Evolutionary conservation across 2,329 filamentous ascomycete genomes (phyloP), one percentile per base, ranked within the genome.

Genomic region (Monilinia laxa): DNA sequence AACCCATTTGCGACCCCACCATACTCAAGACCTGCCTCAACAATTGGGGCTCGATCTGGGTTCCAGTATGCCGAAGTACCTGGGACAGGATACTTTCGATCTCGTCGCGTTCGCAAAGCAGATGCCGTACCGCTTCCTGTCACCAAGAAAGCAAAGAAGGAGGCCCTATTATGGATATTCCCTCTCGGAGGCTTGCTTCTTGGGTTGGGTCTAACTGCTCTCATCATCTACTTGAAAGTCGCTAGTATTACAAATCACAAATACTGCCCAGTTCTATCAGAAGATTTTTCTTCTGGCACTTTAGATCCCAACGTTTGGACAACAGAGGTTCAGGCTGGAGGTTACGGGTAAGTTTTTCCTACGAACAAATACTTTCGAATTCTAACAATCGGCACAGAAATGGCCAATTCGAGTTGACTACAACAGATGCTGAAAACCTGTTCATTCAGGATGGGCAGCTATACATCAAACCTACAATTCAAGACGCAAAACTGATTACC

Each of bases 101-200:
- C 90, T 23, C 83, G 90, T 67, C 81, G 89, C 60, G 84, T 93
- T 31, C 84, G 83, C 75, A 90, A 90, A 76, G 89, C 85, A 51
- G 85, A 90, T 56, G 77, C 90, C 3, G 87, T 91, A 76, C 89
- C 90, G 79, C 88, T 90, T 7, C 93, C 91, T 90, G 77, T 91
- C 23, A 79, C 84, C 20, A 87, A 87, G 75, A 86, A 81, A 66
- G 87, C 92, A 70, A 87, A 88, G 16, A 89, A 87, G 76, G 89
- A 93, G 81, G 93, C 91, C 78, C 93, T 90, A 89, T 85, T 91
- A 16, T 91, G 87, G 3, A 91, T 93, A 70, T 83, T 94, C 62
- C 91, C 91, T 3, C 74, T 92, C 47, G 75, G 91, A 18, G 90
- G 90, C 56, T 85, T 93, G 55, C 59, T 88, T 6, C 70, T 92